Evolutionary conservation across 441 rosid genomes (phyloP).

Genomic region (Adansonia madagascariensis): DNA sequence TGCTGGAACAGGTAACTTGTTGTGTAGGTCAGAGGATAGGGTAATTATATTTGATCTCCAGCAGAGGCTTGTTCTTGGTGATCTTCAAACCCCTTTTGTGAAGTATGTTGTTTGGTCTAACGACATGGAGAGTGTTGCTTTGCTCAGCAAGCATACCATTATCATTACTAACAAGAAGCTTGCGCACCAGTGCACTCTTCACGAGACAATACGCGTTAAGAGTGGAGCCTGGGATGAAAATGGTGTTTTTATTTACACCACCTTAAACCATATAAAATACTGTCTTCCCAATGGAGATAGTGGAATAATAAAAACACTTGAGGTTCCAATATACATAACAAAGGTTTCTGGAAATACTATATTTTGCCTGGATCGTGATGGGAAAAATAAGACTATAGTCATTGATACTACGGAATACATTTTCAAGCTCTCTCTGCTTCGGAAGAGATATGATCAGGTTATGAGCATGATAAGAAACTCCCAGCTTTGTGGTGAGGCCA

Average conservation of each 20-base stretch:
- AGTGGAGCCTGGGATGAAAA: constrained; percentile 94
- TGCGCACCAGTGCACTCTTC: constrained; percentile 74
- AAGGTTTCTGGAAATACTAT: constrained; percentile 72
- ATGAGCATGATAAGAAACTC: constrained; percentile 91
- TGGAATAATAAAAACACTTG: constrained; percentile 79
- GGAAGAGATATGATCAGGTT: constrained; percentile 79
- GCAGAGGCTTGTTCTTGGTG: constrained; percentile 78
- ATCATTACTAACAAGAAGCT: constrained; percentile 77
- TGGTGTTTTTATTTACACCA: constrained; percentile 84
- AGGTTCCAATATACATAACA: constrained; percentile 80
- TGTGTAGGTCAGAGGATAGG: constrained; percentile 82
- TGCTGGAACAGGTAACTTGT: constrained; percentile 80
- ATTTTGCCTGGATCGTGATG: constrained; percentile 83
- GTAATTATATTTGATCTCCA: constrained; percentile 77
- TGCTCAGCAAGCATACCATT: constrained; percentile 85
- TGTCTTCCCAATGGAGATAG: constrained; percentile 92
- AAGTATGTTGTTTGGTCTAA: constrained; percentile 79
- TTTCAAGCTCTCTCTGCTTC: constrained; percentile 74
- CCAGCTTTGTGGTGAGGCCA: constrained; percentile 90
- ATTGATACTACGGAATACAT: constrained; percentile 84
- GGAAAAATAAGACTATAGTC: constrained; percentile 64
- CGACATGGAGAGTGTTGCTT: constrained; percentile 85
- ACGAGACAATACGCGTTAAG: constrained; percentile 84
- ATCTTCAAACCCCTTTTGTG: constrained; percentile 73
- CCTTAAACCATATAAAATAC: constrained; percentile 78